Evolutionary conservation across 2,329 filamentous ascomycete species (phyloP).

Genomic region (Arthrobotrys pseudoclavata): DNA sequence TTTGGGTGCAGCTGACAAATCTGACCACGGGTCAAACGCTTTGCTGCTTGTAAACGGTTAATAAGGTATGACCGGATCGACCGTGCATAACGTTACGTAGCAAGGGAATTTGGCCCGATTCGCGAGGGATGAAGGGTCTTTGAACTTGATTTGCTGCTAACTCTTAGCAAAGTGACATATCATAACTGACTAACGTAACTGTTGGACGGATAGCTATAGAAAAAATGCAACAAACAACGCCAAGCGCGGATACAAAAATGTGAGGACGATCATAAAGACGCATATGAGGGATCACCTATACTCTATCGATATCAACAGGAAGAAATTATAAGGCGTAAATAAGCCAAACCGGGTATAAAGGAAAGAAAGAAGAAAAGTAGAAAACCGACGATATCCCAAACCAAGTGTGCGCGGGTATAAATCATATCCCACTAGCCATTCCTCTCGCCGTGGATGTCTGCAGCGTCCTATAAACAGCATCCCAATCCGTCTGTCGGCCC

Average conservation of each 20-base stretch:
- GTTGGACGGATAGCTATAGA: not conserved
- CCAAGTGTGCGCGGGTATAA: not conserved
- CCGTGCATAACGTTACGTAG: slow-evolving; percentile 21
- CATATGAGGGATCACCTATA: not conserved
- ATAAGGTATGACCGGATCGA: slow-evolving; percentile 21
- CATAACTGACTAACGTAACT: not conserved
- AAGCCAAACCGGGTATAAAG: not conserved
- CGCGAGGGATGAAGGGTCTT: not conserved
- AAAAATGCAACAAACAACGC: slow-evolving; percentile 30
- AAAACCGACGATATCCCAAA: not conserved
- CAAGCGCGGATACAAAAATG: slow-evolving; percentile 2
- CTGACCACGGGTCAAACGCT: slow-evolving; percentile 18
- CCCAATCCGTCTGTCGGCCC: slow-evolving; percentile 49
- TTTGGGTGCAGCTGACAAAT: slow-evolving; percentile 44
- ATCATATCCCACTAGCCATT: slow-evolving; percentile 33
- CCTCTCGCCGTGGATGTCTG: slow-evolving; percentile 35
- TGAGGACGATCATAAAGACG: not conserved
- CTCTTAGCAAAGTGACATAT: not conserved
- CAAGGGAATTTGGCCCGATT: slow-evolving; percentile 25
- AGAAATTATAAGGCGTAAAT: not conserved
- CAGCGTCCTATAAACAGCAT: slow-evolving; percentile 34
- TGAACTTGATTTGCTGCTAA: not conserved
- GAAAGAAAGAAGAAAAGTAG: slow-evolving; percentile 1
- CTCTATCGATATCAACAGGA: not conserved
- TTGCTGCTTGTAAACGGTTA: slow-evolving; percentile 6